Base-by-base conservation (phyloP, 306 rosid genomes). In the Sesbania bispinosa region DNA sequence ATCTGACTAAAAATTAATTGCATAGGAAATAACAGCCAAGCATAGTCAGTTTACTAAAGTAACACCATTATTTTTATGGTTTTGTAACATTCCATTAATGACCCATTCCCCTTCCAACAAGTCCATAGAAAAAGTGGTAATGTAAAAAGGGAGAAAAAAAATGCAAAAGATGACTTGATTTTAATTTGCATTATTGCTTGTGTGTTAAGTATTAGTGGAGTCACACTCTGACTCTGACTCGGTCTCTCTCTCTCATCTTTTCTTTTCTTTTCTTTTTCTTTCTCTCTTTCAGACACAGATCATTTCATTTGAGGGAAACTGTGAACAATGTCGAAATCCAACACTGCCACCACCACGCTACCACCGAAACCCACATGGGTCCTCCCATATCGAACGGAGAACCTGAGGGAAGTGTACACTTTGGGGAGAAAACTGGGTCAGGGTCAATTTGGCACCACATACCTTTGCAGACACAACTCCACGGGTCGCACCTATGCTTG, bases 401-500 rank as follows among this genome's bases (percentile, higher is more conserved):
- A 78, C 36, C 66, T 86, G 14, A 29, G 38, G 0, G 86, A 86
- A 10, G 54, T 72, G 4, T 86, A 86, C 82, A 52, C 80, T 2
- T 23, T 83, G 8, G 86, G 88, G 0, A 77, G 62, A 10, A 79
- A 81, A 18, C 77, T 86, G 10, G 90, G 90, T 1, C 79, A 81
- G 27, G 90, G 90, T 5, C 88, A 81, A 58, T 86, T 86, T 20
- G 90, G 90, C 1, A 83, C 80, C 0, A 86, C 90, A 11, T 81
- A 20, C 19, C 71, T 81, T 0, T 86, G 90, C 66, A 81, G 80
- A 9, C 86, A 86, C 20, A 83, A 81, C 15, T 23, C 73, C n/a
- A 81, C 81, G 1, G 86, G 85, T 8, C 2, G 20, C 6, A 69
- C 41, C 36, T 86, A 50, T 51, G 90, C 90, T 16, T 86, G 90